Evolutionary conservation across 2,329 filamentous ascomycete genomes (phyloP).

Genomic region (Colletotrichum plurivorum): DNA sequence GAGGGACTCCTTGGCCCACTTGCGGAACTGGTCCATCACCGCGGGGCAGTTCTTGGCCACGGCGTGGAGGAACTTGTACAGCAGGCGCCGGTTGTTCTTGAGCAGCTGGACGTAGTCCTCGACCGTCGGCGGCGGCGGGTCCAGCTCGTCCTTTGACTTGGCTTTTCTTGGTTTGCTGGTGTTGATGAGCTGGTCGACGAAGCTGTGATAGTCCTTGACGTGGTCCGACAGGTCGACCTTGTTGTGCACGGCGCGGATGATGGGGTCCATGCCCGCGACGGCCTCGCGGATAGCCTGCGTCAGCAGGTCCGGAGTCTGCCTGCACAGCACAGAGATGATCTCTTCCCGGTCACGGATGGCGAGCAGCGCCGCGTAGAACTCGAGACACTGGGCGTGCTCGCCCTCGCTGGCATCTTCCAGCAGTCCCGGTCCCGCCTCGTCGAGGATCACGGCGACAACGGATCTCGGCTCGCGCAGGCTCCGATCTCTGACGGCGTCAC

Average conservation of each 20-base stretch:
- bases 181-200: constrained; percentile 80
- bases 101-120: constrained; percentile 80
- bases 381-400: constrained; percentile 75
- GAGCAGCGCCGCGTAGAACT: constrained; percentile 80
- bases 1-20: constrained; percentile 72
- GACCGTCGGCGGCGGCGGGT: constrained; percentile 65
- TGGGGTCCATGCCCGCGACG: constrained; percentile 79
- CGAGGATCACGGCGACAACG: constrained; percentile 77
- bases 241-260: constrained; percentile 80
- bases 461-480: constrained; percentile 69
- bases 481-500: constrained; percentile 69
- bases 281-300: constrained; percentile 76
- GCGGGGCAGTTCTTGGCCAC: constrained; percentile 78
- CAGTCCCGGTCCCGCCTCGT: constrained; percentile 62
- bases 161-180: constrained; percentile 62
- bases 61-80: constrained; percentile 81
- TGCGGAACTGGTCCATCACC: constrained; percentile 71
- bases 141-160: constrained; percentile 49
- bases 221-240: constrained; percentile 80
- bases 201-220: constrained; percentile 75
- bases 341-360: constrained; percentile 81
- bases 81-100: constrained; percentile 72
- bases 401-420: constrained; percentile 64
- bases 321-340: constrained; percentile 77
- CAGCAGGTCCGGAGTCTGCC: constrained; percentile 78